Evolutionary conservation across 306 rosid genomes (phyloP), one percentile per base, ranked within the genome.

Genomic region (Senna tora): DNA sequence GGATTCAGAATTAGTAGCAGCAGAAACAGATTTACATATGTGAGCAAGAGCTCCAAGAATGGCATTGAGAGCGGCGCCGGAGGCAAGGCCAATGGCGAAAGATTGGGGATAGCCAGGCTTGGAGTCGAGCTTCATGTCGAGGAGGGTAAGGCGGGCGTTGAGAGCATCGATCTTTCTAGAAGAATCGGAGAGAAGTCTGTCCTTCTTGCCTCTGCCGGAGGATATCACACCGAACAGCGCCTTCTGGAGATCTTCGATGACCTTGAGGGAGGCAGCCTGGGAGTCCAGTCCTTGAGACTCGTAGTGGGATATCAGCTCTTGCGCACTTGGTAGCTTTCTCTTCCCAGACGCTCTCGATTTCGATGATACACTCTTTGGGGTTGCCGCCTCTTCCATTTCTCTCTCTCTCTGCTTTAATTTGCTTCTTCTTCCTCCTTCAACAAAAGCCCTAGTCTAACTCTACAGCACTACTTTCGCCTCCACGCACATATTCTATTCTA

Each of bases 171-270:
- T 54, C 80, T 89, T 94, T 45, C 87, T 88, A 0, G 92, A 83
- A 62, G 92, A 81, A 28, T 91, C 94, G 0, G 54, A 19, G 65
- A 91, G 61, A 1, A 83, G 25, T 83, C 68, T 86, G 45, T 85
- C 96, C 25, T 87, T 85, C 67, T 68, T 89, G 51, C 88, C 96
- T 67, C 84, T 85, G 4, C 90, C 84, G 8, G 98, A 89, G 34
- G 96, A 76, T 58, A 89, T 84, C 9, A 91, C 84, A 45, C 86
- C 75, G 50, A 86, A 85, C 21, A 94, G 80, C 1, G 98, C 92
- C 7, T 69, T 75, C 73, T 94, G 97, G 16, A 94, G 91, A 83
- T 94, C 98, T 16, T 90, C 97, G 3, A 94, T 91, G 3, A 91
- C 97, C 84, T 86, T 94, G n/a, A 82, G 25, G 4, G 96, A 88